Percentiles rank a stretch among this genome's conserved stretches.
Conservation (phyloP, 1,284 basidiomycete species). For the Vanrija pseudolonga region DNA sequence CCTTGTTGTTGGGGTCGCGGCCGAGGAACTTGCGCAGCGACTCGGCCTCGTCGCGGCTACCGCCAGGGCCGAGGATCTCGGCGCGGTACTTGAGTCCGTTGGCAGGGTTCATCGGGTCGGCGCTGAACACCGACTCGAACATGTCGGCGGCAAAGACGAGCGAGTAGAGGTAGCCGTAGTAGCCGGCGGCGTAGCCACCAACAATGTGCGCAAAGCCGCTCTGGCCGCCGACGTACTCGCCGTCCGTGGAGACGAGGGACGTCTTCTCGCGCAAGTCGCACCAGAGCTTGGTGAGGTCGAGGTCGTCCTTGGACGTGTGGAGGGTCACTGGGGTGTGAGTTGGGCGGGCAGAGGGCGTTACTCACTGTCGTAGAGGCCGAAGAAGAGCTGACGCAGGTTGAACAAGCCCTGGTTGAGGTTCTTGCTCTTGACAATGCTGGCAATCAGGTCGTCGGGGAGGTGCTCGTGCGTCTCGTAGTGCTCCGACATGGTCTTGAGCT, state of each 20-base stretch:
- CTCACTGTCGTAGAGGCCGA: constrained; percentile 18
- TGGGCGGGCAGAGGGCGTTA: background rate
- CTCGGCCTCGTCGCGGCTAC: constrained; percentile 16
- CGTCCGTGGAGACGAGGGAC: constrained; percentile 15
- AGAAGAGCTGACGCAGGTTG: constrained; percentile 22
- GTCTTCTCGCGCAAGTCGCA: constrained; percentile 16
- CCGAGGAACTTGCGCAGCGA: constrained; percentile 13
- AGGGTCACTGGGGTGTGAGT: constrained; percentile 7
- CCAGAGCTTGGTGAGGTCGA: constrained; percentile 21
- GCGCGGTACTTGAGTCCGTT: constrained; percentile 18
- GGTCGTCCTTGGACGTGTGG: constrained; percentile 22
- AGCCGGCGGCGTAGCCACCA: constrained; percentile 14
- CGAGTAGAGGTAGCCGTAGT: constrained; percentile 21
- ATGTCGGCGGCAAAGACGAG: constrained; percentile 21
- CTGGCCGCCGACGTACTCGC: constrained; percentile 20
- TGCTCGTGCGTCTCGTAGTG: constrained; percentile 19
- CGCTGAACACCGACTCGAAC: constrained; percentile 16
- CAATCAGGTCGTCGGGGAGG: constrained; percentile 18
- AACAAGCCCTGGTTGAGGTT: constrained; percentile 19
- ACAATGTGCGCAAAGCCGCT: constrained; percentile 17
- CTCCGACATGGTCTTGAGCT: constrained; percentile 21
- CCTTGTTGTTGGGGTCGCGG: constrained; percentile 20
- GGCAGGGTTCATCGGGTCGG: constrained; percentile 13
- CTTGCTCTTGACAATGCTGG: constrained; percentile 19
- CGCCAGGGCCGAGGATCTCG: constrained; percentile 14